phyloP scores from a whole-genome alignment of 805 yeast genomes.

The Saccharomycopsis babjevae region DNA sequence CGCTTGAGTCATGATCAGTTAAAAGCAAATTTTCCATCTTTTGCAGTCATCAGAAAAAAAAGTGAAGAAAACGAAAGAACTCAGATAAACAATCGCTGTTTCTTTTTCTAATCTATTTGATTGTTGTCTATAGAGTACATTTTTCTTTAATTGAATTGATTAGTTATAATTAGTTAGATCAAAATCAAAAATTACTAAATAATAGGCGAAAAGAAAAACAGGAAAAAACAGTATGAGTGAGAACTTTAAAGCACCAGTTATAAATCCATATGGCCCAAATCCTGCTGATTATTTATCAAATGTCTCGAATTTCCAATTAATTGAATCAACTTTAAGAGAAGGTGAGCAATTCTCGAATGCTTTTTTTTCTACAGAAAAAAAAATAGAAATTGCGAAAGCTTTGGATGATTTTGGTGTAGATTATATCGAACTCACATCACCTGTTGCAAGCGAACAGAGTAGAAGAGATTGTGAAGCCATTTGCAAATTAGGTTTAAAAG shows the following conservation, averaged over 20 bases:
- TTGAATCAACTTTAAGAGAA: constrained; percentile 93
- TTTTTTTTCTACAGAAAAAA: constrained; percentile 86
- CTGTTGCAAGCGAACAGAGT: constrained; percentile 94
- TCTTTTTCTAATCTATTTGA: no score
- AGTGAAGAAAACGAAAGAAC: no score
- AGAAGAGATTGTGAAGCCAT: constrained; percentile 94
- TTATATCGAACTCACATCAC: constrained; percentile 94
- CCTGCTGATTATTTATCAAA: constrained; percentile 89
- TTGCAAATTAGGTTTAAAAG: constrained; percentile 91
- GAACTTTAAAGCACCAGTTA: constrained; percentile 28
- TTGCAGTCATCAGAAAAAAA: no score
- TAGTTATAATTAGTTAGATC: no score
- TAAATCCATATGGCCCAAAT: constrained; percentile 90
- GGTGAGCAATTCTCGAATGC: constrained; percentile 99
- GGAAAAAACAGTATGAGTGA: constrained; percentile 33
- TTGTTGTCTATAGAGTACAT: no score
- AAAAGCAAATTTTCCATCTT: no score
- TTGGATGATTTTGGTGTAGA: constrained; percentile 97
- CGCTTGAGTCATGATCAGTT: no score
- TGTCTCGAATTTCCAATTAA: constrained; percentile 79
- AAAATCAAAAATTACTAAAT: neutral
- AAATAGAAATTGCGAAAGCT: constrained; percentile 94
- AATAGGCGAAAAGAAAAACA: constrained; percentile 9
- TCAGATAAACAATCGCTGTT: no score
- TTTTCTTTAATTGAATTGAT: no score